These are phyloP conservation scores for Triticum timopheevii DNA, from an alignment of 176 grass and related monocot species.

Conservation along the genomic window DNA sequence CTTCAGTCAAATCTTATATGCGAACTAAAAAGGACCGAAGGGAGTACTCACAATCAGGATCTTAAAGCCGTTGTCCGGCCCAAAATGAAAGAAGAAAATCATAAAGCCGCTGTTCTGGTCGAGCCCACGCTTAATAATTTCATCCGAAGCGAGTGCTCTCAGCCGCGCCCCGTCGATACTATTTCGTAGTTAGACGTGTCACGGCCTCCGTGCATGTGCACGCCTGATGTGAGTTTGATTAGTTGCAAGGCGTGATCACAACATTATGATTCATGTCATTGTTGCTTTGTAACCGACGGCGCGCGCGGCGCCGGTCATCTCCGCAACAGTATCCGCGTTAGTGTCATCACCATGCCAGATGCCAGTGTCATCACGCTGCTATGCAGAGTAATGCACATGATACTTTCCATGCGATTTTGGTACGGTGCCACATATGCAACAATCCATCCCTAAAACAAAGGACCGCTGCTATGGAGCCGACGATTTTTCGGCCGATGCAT, in stretches of 20 bases:
- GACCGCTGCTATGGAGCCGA: too few species aligned
- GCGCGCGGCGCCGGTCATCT: background rate
- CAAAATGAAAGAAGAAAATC: too few species aligned
- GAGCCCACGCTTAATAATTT: background rate
- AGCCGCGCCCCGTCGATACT: background rate
- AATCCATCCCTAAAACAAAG: too few species aligned
- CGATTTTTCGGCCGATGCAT: too few species aligned
- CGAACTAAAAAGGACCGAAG: too few species aligned
- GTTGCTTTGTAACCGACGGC: background rate
- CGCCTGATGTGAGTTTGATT: background rate
- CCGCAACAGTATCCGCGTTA: background rate
- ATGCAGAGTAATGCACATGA: too few species aligned
- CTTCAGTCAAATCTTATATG: too few species aligned
- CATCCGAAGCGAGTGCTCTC: background rate
- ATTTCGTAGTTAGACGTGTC: background rate
- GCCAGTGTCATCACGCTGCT: too few species aligned
- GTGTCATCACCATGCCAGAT: background rate
- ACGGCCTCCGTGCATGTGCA: background rate
- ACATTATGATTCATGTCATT: background rate
- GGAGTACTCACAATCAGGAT: background rate
- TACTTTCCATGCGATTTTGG: too few species aligned
- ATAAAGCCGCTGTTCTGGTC: background rate
- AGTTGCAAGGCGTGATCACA: background rate
- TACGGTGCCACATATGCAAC: too few species aligned
- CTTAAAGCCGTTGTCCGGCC: background rate